A percentile compares a stretch with the other conserved stretches of the same genome.
Conservation (phyloP, 108 stramenopile species). For the Nannochloropsis granulata region DNA sequence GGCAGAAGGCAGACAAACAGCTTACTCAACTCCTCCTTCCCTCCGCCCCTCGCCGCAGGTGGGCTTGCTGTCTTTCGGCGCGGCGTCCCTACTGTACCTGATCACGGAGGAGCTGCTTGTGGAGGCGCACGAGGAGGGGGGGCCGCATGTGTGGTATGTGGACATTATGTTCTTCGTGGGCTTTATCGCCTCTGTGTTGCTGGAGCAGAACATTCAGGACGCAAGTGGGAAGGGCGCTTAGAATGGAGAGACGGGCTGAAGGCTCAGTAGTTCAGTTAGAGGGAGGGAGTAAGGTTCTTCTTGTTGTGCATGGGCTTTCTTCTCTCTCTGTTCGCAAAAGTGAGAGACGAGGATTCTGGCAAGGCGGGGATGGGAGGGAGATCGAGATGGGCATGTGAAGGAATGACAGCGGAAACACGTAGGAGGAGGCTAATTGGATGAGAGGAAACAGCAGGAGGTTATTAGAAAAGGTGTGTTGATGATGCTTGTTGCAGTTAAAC, state of each 20-base stretch:
- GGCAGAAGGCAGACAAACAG: background rate
- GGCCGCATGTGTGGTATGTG: background rate
- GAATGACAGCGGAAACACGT: background rate
- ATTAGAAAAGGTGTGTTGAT: too few species aligned
- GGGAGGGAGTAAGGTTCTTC: background rate
- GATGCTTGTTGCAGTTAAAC: too few species aligned
- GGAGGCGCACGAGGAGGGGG: background rate
- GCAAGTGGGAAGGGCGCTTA: background rate
- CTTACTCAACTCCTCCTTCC: background rate
- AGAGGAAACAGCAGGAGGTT: background rate
- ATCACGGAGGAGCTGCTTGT: background rate
- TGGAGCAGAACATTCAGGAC: background rate
- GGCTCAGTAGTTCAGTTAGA: too few species aligned
- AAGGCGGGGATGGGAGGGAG: background rate
- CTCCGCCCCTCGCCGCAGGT: background rate
- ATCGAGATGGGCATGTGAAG: background rate
- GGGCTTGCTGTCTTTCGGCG: background rate
- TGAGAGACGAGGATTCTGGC: background rate
- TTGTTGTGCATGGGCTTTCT: background rate
- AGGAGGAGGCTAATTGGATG: background rate
- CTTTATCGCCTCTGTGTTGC: background rate
- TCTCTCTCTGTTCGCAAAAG: background rate
- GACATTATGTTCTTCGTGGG: background rate
- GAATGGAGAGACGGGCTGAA: background rate
- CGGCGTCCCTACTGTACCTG: background rate